Evolutionary conservation across 2,329 filamentous ascomycete genomes (phyloP).

Genomic region (Metarhizium brunneum): DNA sequence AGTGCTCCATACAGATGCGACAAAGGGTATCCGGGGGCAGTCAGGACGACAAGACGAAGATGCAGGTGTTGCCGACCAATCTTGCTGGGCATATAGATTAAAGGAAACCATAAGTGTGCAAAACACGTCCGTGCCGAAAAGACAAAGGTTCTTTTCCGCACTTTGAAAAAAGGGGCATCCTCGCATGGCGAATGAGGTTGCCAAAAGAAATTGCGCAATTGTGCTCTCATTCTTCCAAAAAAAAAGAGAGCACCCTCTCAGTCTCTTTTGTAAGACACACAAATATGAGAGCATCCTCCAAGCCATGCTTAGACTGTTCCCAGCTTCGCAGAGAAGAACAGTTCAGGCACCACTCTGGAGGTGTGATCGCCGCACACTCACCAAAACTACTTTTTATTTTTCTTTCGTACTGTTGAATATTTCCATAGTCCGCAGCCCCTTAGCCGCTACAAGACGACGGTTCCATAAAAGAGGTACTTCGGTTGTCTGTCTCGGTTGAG

Average conservation of each 20-base stretch:
- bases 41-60: constrained; percentile 13
- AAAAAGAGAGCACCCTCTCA: background rate
- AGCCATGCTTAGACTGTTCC: background rate
- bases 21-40: constrained; percentile 19
- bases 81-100: constrained; percentile 11
- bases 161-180: constrained; percentile 6
- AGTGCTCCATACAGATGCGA: constrained; percentile 21
- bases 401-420: constrained; percentile 8
- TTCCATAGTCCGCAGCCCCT: constrained; percentile 19
- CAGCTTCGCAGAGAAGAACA: constrained; percentile 1
- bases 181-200: background rate
- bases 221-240: background rate
- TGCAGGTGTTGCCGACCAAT: constrained; percentile 8
- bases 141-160: background rate
- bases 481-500: constrained; percentile 18
- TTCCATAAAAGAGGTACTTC: constrained; percentile 24
- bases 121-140: constrained; percentile 6
- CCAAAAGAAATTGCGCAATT: background rate
- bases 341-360: background rate
- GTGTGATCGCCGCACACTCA: background rate
- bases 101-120: constrained; percentile 11
- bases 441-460: constrained; percentile 20
- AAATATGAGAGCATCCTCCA: background rate
- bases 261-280: background rate
- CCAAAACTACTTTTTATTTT: constrained; percentile 6